phyloP scores from a whole-genome alignment of 768 basidiomycete genomes.

The Naematelia aurantialba region DNA sequence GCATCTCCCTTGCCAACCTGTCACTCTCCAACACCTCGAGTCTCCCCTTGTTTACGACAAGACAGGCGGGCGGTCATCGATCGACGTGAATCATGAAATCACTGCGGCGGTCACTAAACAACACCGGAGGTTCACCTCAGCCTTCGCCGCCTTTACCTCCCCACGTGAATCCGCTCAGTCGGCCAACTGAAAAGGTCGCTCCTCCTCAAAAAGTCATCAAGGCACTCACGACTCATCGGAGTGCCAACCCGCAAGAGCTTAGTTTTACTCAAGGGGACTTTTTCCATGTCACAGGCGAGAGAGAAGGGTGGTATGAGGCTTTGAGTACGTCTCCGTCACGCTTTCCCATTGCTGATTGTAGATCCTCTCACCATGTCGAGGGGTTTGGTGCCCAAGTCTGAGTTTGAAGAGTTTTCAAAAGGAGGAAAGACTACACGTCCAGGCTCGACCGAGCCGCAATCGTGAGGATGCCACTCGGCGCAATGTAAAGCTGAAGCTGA shows the following conservation, averaged over 20 bases:
- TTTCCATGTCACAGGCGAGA: constrained; percentile 86
- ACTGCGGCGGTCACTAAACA: constrained; percentile 45
- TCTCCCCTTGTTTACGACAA: no score
- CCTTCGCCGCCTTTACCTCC: constrained; percentile 22
- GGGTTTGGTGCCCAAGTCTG: constrained; percentile 77
- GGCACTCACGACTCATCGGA: constrained; percentile 64
- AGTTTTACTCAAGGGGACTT: constrained; percentile 93
- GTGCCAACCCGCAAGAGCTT: constrained; percentile 75
- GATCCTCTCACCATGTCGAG: constrained; percentile 83
- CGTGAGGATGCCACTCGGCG: constrained; percentile 3
- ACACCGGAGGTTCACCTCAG: constrained; percentile 28
- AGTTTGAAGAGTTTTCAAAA: constrained; percentile 90
- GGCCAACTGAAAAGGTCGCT: constrained; percentile 64
- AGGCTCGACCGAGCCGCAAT: constrained; percentile 6
- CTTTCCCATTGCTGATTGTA: constrained; percentile 12
- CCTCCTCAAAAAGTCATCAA: constrained; percentile 96
- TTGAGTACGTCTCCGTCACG: constrained; percentile 57
- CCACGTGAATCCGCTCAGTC: constrained; percentile 54
- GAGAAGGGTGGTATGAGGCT: constrained; percentile 80
- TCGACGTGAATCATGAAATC: no score
- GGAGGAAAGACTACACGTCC: constrained; percentile 33
- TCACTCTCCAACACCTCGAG: no score
- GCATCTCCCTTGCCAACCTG: no score
- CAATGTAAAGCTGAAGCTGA: not conserved
- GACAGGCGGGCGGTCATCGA: no score